Evolutionary conservation across 257 asterid species (phyloP), one percentile per base, ranked within the genome.

Genomic region (Avicennia marina): DNA sequence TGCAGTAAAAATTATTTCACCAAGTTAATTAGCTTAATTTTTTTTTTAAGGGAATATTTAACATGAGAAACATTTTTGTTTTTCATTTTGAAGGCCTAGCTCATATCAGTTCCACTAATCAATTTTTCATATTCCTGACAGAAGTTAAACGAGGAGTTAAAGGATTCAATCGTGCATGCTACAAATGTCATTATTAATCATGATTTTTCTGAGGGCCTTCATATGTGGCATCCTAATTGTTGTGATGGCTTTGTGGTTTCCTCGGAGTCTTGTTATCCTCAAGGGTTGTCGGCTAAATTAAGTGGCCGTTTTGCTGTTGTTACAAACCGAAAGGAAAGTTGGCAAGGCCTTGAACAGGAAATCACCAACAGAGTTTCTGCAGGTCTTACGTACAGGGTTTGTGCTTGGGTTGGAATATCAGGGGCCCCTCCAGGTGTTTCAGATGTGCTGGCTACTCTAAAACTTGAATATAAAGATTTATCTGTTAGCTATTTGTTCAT

Each of bases 321-420:
- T 22, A 76, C 94, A 60, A 72, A 79, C 67, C 90, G 95, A 42
- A 80, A 61, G 43, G 81, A 84, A 67, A 48, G 51, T 49, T 90
- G 96, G 96, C 95, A 87, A 62, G 98, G 98, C 52, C 75, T 87
- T 15, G 96, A 82, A 69, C 95, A 87, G 77, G 94, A 90, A 68
- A 87, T 90, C 56, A 90, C 89, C 4, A 48, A 60, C 22, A 44
- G 71, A 60, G 78, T 90, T 46, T 73, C 79, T 15, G n/a, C 63
- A 6, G 89, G 87, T 31, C 56, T 81, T 47, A 68, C 71, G 18
- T 87, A 84, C 71, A 58, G 12, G 1, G 82, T 87, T 20, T 66
- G 82, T 72, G 96, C 96, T 68, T 68, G 72, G 72, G 91, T 90
- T 38, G 76, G 78, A 39, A 73, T 83, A 45, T 71, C 86, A 0